Evolutionary conservation across 306 rosid genomes (phyloP).

Genomic region (Cucurbita argyrosperma): DNA sequence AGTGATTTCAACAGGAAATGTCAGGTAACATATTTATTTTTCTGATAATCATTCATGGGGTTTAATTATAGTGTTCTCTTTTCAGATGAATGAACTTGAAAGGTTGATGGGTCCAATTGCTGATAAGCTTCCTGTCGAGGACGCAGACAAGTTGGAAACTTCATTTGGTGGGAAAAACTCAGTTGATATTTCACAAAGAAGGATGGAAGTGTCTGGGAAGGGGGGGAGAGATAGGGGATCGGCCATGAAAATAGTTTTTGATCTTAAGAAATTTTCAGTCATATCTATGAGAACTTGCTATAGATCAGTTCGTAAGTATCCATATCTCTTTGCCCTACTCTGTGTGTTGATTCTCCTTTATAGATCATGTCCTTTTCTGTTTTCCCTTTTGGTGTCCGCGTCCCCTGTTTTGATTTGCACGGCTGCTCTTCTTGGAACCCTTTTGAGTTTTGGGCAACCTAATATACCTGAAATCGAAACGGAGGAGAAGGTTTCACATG

Average conservation of each 20-base stretch:
- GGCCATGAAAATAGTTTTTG: conserved; percentile 30
- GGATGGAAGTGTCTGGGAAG: background rate
- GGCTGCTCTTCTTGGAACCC: conserved; percentile 87
- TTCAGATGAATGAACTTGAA: conserved; percentile 44
- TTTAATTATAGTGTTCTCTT: background rate
- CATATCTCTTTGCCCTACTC: conserved; percentile 48
- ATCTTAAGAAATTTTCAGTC: conserved; percentile 31
- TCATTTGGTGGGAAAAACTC: conserved; percentile 48
- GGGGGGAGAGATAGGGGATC: conserved; percentile 43
- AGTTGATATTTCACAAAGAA: conserved; percentile 24
- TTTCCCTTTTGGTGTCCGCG: conserved; percentile 58
- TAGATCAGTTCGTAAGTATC: conserved; percentile 56
- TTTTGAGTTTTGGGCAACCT: conserved; percentile 77
- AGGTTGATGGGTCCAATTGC: conserved; percentile 51
- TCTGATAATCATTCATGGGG: background rate
- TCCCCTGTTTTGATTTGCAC: conserved; percentile 92
- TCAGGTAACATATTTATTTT: background rate
- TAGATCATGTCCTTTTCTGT: conserved; percentile 51
- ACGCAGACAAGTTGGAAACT: conserved; percentile 41
- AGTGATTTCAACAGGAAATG: background rate
- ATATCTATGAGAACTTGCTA: conserved; percentile 31
- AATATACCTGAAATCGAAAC: conserved; percentile 54
- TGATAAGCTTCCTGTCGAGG: conserved; percentile 34
- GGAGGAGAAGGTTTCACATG: conserved; percentile 33
- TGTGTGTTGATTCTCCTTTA: conserved; percentile 49